A percentile compares a stretch with the other conserved stretches of the same genome.
These are phyloP conservation scores for Saturnispora saitoi DNA, from an alignment of 805 yeast species.

Conservation along the genomic window DNA sequence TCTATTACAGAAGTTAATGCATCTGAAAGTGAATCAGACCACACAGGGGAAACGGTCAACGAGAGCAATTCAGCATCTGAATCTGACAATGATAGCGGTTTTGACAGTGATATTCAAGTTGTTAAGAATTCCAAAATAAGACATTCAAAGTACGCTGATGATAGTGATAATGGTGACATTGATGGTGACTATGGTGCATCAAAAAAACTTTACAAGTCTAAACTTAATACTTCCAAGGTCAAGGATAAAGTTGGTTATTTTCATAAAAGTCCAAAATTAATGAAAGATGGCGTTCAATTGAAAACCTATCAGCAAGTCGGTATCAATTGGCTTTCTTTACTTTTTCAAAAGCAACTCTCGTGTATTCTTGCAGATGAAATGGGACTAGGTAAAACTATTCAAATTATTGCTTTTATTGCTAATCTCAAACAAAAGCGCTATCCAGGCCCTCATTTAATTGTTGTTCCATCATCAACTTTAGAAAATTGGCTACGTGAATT, in stretches of 20 bases:
- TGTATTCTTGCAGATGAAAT: conserved; percentile 97
- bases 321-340: conserved; percentile 78
- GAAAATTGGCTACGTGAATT: conserved; percentile 98
- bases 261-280: conserved; percentile 59
- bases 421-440: conserved; percentile 56
- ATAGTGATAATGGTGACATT: conserved; percentile 23
- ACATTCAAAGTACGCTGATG: background rate
- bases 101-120: conserved; percentile 5
- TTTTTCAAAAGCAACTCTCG: conserved; percentile 71
- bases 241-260: conserved; percentile 35
- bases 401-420: conserved; percentile 87
- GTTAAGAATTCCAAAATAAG: background rate
- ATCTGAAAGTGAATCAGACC: conserved; percentile 21
- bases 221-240: conserved; percentile 18
- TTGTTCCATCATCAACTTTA: conserved; percentile 92
- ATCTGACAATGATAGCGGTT: background rate
- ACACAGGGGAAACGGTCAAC: too few species aligned
- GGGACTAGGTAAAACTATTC: conserved; percentile 97
- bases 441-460: conserved; percentile 80
- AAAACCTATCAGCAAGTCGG: conserved; percentile 97
- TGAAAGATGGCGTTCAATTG: conserved; percentile 56
- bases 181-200: conserved; percentile 15
- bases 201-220: conserved; percentile 20
- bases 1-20: conserved; percentile 48
- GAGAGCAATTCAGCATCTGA: background rate